phyloP scores from a whole-genome alignment of 441 rosid species.

The Daphne laureola region DNA sequence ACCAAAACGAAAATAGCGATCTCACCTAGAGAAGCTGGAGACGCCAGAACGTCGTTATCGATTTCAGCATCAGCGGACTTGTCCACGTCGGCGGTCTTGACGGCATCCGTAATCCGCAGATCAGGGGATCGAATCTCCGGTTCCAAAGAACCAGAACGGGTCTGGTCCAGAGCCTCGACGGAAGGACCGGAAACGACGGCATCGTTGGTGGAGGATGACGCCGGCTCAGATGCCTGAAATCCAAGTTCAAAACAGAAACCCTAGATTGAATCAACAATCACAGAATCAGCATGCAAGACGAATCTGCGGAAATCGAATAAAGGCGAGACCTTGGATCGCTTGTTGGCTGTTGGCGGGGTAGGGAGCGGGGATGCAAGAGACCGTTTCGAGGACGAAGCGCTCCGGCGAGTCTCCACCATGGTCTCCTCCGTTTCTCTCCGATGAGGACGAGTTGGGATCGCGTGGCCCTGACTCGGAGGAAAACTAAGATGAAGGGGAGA shows the following conservation, averaged over 20 bases:
- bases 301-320: background rate
- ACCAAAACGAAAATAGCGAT: conserved; percentile 11
- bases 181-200: conserved; percentile 23
- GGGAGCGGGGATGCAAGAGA: conserved; percentile 40
- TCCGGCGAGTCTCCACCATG: conserved; percentile 96
- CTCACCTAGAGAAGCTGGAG: conserved; percentile 57
- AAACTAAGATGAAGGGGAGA: conserved; percentile 6
- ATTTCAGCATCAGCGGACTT: conserved; percentile 37
- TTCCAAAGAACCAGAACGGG: conserved; percentile 40
- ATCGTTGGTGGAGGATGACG: conserved; percentile 46
- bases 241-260: conserved; percentile 11
- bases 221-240: conserved; percentile 44
- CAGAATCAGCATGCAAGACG: background rate
- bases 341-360: conserved; percentile 42
- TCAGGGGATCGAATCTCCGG: conserved; percentile 62
- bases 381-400: conserved; percentile 81
- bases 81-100: conserved; percentile 39
- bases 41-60: conserved; percentile 40
- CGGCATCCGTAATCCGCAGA: conserved; percentile 39
- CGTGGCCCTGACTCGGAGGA: conserved; percentile 2
- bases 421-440: conserved; percentile 20
- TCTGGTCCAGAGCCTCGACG: conserved; percentile 30
- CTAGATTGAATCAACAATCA: conserved; percentile 21
- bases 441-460: conserved; percentile 15
- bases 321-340: conserved; percentile 65